These are phyloP conservation scores for Corymbia citriodora DNA, from an alignment of 441 rosid species.

Conservation along the genomic window DNA sequence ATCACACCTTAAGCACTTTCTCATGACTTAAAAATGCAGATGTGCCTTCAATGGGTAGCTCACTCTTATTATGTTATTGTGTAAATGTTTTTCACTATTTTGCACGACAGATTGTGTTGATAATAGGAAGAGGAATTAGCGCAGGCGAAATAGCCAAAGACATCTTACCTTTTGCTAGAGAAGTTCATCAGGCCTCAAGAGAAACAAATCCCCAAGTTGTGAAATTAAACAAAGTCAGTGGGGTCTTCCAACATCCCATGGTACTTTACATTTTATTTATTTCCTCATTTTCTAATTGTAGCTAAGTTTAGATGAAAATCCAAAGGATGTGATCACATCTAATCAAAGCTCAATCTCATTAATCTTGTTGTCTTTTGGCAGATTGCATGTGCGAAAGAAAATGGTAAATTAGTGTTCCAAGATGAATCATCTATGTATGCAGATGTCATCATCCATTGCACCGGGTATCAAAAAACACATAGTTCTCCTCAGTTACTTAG, in stretches of 20 bases:
- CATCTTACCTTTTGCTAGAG: not conserved
- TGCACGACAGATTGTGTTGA: not conserved
- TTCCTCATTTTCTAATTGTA: not conserved
- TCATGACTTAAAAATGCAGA: not conserved
- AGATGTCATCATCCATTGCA: not conserved
- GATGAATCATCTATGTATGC: slow-evolving; percentile 2
- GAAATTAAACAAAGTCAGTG: not conserved
- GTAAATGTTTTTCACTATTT: not conserved
- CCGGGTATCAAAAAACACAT: not conserved
- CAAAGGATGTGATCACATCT: not conserved
- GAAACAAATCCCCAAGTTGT: not conserved
- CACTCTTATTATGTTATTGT: not conserved
- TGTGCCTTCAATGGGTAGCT: not conserved
- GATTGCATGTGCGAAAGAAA: not conserved
- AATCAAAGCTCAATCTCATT: not conserved
- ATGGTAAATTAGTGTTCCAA: not conserved
- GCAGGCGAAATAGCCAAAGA: not conserved
- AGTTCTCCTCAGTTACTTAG: not conserved
- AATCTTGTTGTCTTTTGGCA: not conserved
- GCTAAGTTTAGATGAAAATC: not conserved
- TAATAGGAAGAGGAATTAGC: not conserved
- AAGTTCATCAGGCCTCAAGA: slow-evolving; percentile 5
- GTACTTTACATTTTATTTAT: not conserved
- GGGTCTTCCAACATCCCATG: not conserved
- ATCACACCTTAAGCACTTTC: not conserved